Evolutionary conservation across 1,284 basidiomycete species (phyloP), one percentile per base, ranked within the genome.

Genomic region (Laetiporus sulphureus): DNA sequence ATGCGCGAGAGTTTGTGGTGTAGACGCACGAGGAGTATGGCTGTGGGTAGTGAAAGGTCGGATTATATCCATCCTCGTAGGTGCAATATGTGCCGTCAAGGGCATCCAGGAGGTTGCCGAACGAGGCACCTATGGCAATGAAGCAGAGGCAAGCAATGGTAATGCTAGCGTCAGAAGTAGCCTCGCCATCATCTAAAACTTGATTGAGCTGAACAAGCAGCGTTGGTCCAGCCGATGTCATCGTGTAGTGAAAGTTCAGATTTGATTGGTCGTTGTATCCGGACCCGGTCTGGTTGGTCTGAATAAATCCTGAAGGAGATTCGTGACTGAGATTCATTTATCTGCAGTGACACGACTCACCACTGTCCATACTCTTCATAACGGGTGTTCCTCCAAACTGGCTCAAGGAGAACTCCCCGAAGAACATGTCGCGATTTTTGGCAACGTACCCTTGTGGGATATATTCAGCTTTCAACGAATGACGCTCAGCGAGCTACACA

Each of bases 171-270:
- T 27, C 25, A 27, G 13, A 27, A 7, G 7, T 45, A 45, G 53
- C 59, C 16, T 60, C 46, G 30, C 53, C 45, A 23, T 32, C 47
- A 24, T 47, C 46, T 16, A 41, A 41, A 12, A 36, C 38, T 32
- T 47, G 46, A 29, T 47, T 44, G 5, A 47, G 32, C 13, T 25
- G 32, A 72, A 36, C 75, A 72, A 18, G 66, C 68, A 13, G 65
- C 53, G 61, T 56, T 2, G 51, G 58, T 41, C 71, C 73, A 7
- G 67, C 51, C 7, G 75, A 58, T 11, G 50, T 49, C 68, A 75
- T 73, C 3, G 55, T 61, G 47, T 73, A 77, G 48, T 77, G 56
- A 3, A 75, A 53, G 42, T 75, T 77, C 8, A 79, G 65, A 47
- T 75, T 59, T 23, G 69, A 69, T 50, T 79, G 77, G 40, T 64